Evolutionary conservation across 768 basidiomycete species (phyloP), one percentile per base, ranked within the genome.

Genomic region (Lactarius trivialis): DNA sequence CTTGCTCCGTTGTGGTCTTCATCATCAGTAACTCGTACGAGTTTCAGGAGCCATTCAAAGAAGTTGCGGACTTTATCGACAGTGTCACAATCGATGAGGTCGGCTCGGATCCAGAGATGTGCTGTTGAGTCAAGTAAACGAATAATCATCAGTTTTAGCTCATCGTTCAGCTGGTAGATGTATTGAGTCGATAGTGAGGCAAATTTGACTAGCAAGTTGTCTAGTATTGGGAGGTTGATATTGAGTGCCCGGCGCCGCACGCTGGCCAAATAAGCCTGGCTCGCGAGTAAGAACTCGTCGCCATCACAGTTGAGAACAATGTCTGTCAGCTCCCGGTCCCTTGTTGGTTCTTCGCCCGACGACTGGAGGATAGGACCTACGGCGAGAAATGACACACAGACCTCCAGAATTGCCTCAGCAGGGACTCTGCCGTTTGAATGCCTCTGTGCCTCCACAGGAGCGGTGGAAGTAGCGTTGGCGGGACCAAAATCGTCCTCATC

Each of bases 121-220:
- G 84, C 69, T 0, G 91, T 89, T 7, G 84, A 81, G 49, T 81
- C 79, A 24, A 97, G 73, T 51, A 91, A 78, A 21, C 80, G 77
- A n/a, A 89, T 72, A 6, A 78, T 75, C 49, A 89, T 69, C 15
- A 81, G 70, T 14, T 84, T 81, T 34, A 85, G 73, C 5, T 71
- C 74, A 56, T 83, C 82, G 63, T 79, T 84, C 56, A 79, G 73
- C 3, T 80, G 75, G 69, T 82, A 84, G 8, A 76, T 73, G 72
- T 93, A 89, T 39, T 74, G 68, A 24, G 60, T 66, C 21, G 89
- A 76, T 50, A 89, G 75, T 2, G 76, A 73, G 2, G 74, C 82
- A 24, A 93, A 69, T 60, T 79, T 75, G 3, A 79, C 75, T 19
- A 92, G 70, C 34, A 93, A 75, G 32, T 69, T 69, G 45, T 83